Evolutionary conservation across 768 basidiomycete species (phyloP).

Genomic region (Paxillus involutus): DNA sequence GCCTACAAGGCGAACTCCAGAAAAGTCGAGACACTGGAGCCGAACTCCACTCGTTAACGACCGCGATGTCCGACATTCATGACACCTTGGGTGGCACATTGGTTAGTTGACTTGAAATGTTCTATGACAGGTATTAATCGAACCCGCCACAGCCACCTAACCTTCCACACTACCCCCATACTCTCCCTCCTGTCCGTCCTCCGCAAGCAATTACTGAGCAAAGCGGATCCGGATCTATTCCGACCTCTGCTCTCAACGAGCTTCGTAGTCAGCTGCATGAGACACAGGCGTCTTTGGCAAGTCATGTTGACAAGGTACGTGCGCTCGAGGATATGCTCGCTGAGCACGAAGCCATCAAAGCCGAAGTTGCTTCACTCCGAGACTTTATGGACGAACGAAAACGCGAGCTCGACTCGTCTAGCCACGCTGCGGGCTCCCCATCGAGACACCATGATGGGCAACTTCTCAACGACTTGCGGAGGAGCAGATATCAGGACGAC

Average conservation of each 20-base stretch:
- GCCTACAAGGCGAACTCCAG: slow-evolving; percentile 90
- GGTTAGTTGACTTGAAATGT: slow-evolving; percentile 43
- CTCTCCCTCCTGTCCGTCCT: slow-evolving; percentile 65
- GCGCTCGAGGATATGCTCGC: slow-evolving; percentile 77
- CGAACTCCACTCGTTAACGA: slow-evolving; percentile 75
- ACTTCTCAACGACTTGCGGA: slow-evolving; percentile 17
- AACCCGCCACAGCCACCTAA: slow-evolving; percentile 50
- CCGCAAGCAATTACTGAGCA: slow-evolving; percentile 26
- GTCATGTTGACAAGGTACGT: slow-evolving; percentile 80
- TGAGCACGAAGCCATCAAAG: slow-evolving; percentile 83
- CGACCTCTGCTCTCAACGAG: slow-evolving; percentile 43
- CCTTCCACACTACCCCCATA: slow-evolving; percentile 61
- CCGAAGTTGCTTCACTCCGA: slow-evolving; percentile 71
- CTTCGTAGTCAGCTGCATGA: slow-evolving; percentile 83
- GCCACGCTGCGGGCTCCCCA: slow-evolving; percentile 22
- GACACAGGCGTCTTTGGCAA: slow-evolving; percentile 75
- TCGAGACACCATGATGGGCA: slow-evolving; percentile 19
- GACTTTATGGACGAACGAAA: slow-evolving; percentile 70
- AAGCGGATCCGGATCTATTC: slow-evolving; percentile 23
- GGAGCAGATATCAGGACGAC: slow-evolving; percentile 40
- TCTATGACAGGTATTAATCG: slow-evolving; percentile 8
- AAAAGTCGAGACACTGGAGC: slow-evolving; percentile 92
- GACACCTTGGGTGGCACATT: slow-evolving; percentile 84
- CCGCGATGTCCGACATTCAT: slow-evolving; percentile 86
- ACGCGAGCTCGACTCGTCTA: slow-evolving; percentile 42